Conservation (phyloP, 768 basidiomycete species). For the Tulasnella sp. region DNA sequence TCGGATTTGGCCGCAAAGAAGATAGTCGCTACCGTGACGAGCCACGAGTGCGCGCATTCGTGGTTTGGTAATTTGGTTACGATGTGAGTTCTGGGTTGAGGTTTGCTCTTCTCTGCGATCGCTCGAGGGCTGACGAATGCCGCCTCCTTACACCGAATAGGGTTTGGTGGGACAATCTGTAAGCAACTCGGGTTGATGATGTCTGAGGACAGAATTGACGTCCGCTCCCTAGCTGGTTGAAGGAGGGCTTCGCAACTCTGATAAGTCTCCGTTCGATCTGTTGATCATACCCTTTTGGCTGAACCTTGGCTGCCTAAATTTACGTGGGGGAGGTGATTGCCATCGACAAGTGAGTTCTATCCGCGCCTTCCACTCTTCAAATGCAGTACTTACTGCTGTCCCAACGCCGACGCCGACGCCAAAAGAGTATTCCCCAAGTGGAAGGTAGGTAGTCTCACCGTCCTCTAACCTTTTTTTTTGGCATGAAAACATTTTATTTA, state of each 20-base stretch:
- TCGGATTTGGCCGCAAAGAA: conserved; percentile 72
- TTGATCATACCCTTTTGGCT: not conserved
- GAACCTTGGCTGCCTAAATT: not conserved
- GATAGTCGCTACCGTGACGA: conserved; percentile 66
- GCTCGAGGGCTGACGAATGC: not conserved
- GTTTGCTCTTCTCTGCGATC: not conserved
- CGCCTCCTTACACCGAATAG: conserved; percentile 45
- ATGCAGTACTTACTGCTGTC: not conserved
- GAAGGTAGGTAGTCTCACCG: conserved; percentile 40
- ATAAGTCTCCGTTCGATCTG: conserved; percentile 40
- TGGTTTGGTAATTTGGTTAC: conserved; percentile 21
- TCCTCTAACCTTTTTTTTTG: too few species aligned
- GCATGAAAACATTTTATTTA: too few species aligned
- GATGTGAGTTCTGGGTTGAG: conserved; percentile 55
- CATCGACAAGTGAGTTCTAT: conserved; percentile 53
- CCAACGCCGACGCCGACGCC: conserved; percentile 20
- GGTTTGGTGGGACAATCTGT: conserved; percentile 84
- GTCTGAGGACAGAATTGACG: not conserved
- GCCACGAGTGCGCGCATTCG: conserved; percentile 45
- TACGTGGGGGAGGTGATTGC: conserved; percentile 88
- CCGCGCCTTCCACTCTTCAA: not conserved
- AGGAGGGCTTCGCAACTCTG: conserved; percentile 75
- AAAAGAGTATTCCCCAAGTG: conserved; percentile 74
- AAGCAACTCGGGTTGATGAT: not conserved
- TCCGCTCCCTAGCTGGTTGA: conserved; percentile 27